Conservation (phyloP, 2,329 filamentous ascomycete genomes). For the Ciborinia camelliae region DNA sequence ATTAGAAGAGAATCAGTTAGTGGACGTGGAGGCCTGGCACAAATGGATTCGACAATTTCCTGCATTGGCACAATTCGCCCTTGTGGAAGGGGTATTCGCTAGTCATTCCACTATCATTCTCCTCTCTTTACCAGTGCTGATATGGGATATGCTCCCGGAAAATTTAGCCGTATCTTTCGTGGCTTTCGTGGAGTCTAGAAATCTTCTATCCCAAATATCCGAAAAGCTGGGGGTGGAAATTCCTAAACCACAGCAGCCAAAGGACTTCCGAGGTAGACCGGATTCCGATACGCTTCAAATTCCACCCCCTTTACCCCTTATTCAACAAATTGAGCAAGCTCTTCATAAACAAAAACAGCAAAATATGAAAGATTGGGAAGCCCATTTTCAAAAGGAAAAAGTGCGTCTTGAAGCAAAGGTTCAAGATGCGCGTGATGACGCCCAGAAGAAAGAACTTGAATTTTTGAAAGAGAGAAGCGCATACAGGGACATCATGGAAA, state of each 20-base stretch:
- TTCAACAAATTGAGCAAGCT: conserved; percentile 19
- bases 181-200: conserved; percentile 52
- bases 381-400: conserved; percentile 16
- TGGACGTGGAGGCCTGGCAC: conserved; percentile 58
- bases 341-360: conserved; percentile 20
- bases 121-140: conserved; percentile 55
- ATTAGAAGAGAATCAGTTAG: conserved; percentile 53
- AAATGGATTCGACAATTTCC: conserved; percentile 55
- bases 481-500: conserved; percentile 11
- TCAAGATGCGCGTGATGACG: conserved; percentile 15
- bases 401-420: conserved; percentile 16
- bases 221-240: conserved; percentile 4
- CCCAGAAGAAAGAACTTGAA: conserved; percentile 19
- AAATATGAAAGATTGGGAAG: conserved; percentile 16
- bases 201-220: conserved; percentile 19
- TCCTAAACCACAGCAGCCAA: conserved; percentile 1
- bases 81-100: conserved; percentile 59
- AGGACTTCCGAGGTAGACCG: conserved; percentile 8
- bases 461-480: conserved; percentile 8
- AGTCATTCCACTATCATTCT: conserved; percentile 58
- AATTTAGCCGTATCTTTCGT: conserved; percentile 56
- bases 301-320: conserved; percentile 14
- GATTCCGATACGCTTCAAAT: conserved; percentile 19
- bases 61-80: conserved; percentile 56
- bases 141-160: conserved; percentile 59